Evolutionary conservation across 495 filamentous ascomycete species (phyloP).

Genomic region (Talaromyces thailandensis): DNA sequence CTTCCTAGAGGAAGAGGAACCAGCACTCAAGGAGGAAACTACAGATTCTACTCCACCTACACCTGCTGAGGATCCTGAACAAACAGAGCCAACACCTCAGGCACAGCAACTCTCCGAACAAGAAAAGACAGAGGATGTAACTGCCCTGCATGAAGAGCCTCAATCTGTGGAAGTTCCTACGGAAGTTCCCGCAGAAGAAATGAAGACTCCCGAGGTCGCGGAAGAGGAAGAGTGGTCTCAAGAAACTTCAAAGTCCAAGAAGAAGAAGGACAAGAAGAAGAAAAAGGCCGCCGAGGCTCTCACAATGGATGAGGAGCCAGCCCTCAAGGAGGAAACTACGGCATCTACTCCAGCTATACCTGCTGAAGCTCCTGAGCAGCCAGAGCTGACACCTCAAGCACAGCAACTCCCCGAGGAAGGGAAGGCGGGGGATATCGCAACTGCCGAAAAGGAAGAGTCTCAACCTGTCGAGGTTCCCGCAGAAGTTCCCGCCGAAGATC

Average conservation of each 20-base stretch:
- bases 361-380: background rate
- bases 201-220: too few relatives aligned
- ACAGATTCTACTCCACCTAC: background rate
- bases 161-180: background rate
- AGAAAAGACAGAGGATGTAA: background rate
- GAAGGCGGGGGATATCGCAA: background rate
- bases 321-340: too few relatives aligned
- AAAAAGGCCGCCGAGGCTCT: background rate
- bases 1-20: background rate
- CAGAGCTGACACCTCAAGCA: background rate
- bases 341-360: background rate
- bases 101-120: background rate
- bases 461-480: background rate
- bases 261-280: slow-evolving; percentile 4
- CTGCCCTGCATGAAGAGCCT: background rate
- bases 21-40: background rate
- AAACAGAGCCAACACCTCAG: background rate
- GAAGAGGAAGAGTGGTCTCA: background rate
- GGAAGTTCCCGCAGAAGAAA: background rate
- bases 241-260: slow-evolving; percentile 1
- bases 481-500: background rate
- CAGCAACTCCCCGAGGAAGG: background rate
- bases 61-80: background rate
- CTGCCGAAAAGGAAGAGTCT: background rate
- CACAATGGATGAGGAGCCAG: background rate